A percentile compares a stretch with the other conserved stretches of the same genome.
Conservation (phyloP, 352 stramenopile species). For the Phytophthora boehmeriae region DNA sequence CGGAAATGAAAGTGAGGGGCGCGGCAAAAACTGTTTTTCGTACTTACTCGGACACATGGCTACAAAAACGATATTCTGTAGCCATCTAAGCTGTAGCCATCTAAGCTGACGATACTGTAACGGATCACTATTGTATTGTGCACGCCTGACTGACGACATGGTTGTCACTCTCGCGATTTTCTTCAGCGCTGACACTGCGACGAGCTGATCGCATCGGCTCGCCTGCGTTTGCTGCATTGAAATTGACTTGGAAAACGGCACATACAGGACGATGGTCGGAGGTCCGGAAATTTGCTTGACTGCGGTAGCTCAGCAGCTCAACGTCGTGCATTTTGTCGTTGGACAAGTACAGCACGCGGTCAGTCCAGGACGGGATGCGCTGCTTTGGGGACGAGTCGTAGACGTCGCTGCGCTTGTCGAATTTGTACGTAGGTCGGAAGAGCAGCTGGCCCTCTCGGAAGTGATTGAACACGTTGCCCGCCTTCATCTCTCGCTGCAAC, state of each 20-base stretch:
- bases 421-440: constrained; percentile 97
- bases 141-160: constrained; percentile 23
- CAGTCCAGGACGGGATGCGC: constrained; percentile 96
- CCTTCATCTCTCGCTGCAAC: constrained; percentile 81
- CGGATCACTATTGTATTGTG: constrained; percentile 13
- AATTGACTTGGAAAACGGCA: constrained; percentile 67
- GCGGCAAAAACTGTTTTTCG: neutral
- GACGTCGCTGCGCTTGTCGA: constrained; percentile 90
- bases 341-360: constrained; percentile 90
- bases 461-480: constrained; percentile 82
- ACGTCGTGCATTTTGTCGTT: constrained; percentile 61
- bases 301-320: constrained; percentile 66
- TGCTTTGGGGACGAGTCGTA: constrained; percentile 96
- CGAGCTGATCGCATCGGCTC: constrained; percentile 12
- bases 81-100: no score
- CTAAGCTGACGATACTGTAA: no score
- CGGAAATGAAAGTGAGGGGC: neutral
- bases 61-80: no score
- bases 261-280: constrained; percentile 79
- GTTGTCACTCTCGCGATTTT: constrained; percentile 7
- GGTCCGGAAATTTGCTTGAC: constrained; percentile 67
- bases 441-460: constrained; percentile 92
- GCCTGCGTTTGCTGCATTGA: constrained; percentile 13
- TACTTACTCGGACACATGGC: neutral
- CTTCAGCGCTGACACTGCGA: neutral